A percentile compares a stretch with the other conserved stretches of the same genome.
phyloP scores from a whole-genome alignment of 257 asterid genomes.

The Vinca minor region DNA sequence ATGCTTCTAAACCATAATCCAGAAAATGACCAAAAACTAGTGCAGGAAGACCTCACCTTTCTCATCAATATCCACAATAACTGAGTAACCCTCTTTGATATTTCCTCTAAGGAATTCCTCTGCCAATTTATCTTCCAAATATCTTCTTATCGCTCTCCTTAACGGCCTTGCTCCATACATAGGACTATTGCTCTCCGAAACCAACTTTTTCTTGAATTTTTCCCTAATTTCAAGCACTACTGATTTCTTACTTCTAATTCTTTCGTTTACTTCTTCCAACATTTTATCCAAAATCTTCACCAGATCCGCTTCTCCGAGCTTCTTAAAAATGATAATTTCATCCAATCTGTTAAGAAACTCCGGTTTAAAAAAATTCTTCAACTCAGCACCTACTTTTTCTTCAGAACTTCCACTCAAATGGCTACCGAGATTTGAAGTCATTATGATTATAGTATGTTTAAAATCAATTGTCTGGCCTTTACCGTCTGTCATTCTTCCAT shows the following conservation, averaged over 20 bases:
- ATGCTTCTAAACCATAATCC: no score
- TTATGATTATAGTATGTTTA: constrained; percentile 57
- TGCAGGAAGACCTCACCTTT: constrained; percentile 42
- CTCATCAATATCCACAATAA: constrained; percentile 50
- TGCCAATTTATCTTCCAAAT: constrained; percentile 76
- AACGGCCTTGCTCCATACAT: constrained; percentile 84
- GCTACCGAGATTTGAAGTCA: constrained; percentile 77
- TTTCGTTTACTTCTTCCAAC: constrained; percentile 58
- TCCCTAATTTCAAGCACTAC: constrained; percentile 56
- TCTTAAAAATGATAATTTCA: constrained; percentile 71
- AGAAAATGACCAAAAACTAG: no score
- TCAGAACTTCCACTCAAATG: constrained; percentile 61
- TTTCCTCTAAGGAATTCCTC: constrained; percentile 63
- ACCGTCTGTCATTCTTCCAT: constrained; percentile 77
- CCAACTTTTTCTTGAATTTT: constrained; percentile 57
- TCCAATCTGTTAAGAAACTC: constrained; percentile 77
- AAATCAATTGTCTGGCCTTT: constrained; percentile 76
- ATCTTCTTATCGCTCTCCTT: constrained; percentile 72
- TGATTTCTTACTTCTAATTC: constrained; percentile 42
- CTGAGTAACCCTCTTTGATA: constrained; percentile 63
- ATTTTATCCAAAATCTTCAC: constrained; percentile 71
- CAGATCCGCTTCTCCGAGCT: constrained; percentile 59
- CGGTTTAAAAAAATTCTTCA: constrained; percentile 68
- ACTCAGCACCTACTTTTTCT: constrained; percentile 47
- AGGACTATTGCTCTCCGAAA: constrained; percentile 40